These are phyloP conservation scores for Globisporangium solare DNA, from an alignment of 352 stramenopile genomes.

Conservation along the genomic window DNA sequence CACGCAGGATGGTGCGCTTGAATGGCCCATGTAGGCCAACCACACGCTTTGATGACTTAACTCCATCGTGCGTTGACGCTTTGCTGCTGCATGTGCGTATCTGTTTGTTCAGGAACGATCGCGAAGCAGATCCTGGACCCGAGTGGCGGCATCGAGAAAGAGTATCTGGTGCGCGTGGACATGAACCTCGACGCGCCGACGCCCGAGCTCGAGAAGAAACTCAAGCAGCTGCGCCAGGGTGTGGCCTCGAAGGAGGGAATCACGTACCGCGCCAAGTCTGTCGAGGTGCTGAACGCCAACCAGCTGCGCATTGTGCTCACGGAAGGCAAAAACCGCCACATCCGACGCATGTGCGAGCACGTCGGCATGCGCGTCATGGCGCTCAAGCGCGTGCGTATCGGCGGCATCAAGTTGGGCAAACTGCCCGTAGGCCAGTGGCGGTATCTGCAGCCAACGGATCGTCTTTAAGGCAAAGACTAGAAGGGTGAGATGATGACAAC, in stretches of 20 bases:
- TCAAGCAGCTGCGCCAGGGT: slow-evolving; percentile 42
- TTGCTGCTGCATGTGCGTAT: too few species aligned
- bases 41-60: too few species aligned
- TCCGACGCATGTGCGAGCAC: slow-evolving; percentile 94
- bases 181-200: slow-evolving; percentile 45
- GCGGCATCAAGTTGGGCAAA: slow-evolving; percentile 75
- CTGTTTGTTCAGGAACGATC: slow-evolving; percentile 18
- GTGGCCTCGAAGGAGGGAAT: slow-evolving; percentile 55
- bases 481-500: too few species aligned
- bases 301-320: slow-evolving; percentile 88
- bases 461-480: slow-evolving; percentile 19
- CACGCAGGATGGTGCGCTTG: slow-evolving; percentile 55
- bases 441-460: slow-evolving; percentile 70
- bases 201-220: slow-evolving; percentile 48
- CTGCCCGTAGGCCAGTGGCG: slow-evolving; percentile 74
- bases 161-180: slow-evolving; percentile 81
- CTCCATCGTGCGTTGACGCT: too few species aligned
- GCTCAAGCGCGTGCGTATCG: slow-evolving; percentile 91
- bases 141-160: slow-evolving; percentile 68
- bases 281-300: slow-evolving; percentile 78
- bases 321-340: slow-evolving; percentile 95
- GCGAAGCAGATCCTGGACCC: slow-evolving; percentile 79
- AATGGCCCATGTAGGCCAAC: too few species aligned
- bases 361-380: slow-evolving; percentile 87
- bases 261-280: slow-evolving; percentile 71